Evolutionary conservation across 345 rosid species (phyloP).

Genomic region (Toxicodendron radicans): DNA sequence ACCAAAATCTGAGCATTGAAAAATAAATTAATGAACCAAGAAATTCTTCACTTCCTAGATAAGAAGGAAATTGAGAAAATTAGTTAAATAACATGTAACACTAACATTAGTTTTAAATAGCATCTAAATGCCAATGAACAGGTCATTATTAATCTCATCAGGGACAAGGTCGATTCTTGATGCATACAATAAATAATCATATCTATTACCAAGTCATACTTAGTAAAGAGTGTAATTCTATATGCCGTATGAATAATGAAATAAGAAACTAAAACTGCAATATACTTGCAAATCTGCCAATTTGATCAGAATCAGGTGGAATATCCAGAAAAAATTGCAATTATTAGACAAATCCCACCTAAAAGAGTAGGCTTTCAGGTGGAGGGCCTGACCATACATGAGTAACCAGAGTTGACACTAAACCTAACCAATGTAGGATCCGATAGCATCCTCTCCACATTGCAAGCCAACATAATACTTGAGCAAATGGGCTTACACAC

Average conservation of each 20-base stretch:
- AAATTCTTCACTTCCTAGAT: slow-evolving; percentile 4
- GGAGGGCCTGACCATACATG: neutral
- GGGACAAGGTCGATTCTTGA: neutral
- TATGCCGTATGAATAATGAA: neutral
- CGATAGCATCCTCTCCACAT: neutral
- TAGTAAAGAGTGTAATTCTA: neutral
- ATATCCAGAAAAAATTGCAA: neutral
- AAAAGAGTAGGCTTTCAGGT: neutral
- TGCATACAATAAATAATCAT: neutral
- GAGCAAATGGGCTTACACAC: neutral
- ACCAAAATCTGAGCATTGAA: slow-evolving; percentile 35
- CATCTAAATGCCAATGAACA: neutral
- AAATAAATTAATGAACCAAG: slow-evolving; percentile 5
- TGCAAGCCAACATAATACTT: neutral
- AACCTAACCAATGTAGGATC: neutral
- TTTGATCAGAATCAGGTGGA: neutral
- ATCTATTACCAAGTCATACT: neutral
- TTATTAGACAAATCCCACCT: neutral
- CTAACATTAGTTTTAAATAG: neutral
- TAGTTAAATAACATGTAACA: slow-evolving; percentile 4
- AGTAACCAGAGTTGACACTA: neutral
- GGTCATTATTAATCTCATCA: neutral
- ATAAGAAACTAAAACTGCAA: neutral
- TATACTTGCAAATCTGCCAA: neutral
- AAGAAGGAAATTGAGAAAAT: neutral